These are phyloP conservation scores for Blastobotrys muscicola DNA, from an alignment of 805 yeast species.

Conservation along the genomic window DNA sequence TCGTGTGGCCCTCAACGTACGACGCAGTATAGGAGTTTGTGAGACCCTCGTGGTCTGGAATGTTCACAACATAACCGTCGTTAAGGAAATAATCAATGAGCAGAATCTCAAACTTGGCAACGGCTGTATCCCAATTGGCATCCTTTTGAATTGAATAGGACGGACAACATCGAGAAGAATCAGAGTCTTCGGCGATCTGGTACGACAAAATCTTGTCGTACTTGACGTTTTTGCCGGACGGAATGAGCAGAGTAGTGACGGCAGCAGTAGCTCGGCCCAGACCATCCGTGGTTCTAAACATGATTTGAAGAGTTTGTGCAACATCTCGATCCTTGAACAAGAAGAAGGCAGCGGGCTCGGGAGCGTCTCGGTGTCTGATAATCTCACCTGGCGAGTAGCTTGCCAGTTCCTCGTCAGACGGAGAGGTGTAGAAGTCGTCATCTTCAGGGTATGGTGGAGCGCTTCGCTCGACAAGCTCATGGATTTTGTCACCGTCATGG, in stretches of 20 bases:
- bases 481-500: no score
- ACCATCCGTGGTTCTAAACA: conserved; percentile 16
- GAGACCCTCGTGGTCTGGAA: conserved; percentile 25
- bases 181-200: conserved; percentile 23
- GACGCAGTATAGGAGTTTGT: conserved; percentile 21
- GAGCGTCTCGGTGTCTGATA: background rate
- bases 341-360: background rate
- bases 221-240: conserved; percentile 6
- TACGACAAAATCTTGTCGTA: conserved; percentile 15
- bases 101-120: conserved; percentile 7
- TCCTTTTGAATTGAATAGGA: conserved; percentile 15
- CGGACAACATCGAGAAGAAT: conserved; percentile 20
- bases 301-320: conserved; percentile 16
- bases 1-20: conserved; percentile 17
- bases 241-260: conserved; percentile 22
- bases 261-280: conserved; percentile 11
- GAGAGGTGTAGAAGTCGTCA: no score
- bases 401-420: no score
- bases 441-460: no score
- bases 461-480: no score
- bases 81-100: conserved; percentile 10
- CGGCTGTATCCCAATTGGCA: conserved; percentile 4
- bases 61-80: conserved; percentile 12
- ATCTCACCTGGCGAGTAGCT: background rate
- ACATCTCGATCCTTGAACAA: background rate